Conservation (phyloP, 257 asterid species). For the Vinca minor region DNA sequence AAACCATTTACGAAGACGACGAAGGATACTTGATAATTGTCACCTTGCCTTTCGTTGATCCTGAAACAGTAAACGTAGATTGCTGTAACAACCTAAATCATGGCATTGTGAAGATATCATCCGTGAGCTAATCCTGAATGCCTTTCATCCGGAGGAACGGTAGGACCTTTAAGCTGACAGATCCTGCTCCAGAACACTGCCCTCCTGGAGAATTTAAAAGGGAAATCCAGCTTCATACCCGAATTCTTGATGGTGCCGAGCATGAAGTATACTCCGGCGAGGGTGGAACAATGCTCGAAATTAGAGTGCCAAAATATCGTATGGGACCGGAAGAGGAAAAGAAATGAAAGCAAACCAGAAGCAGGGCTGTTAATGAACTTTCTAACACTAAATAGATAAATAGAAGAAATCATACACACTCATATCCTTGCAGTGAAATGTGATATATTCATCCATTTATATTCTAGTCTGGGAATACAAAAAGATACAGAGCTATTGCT, state of each 20-base stretch:
- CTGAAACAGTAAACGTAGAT: constrained; percentile 48
- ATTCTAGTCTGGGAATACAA: too few species aligned
- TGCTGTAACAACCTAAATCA: constrained; percentile 57
- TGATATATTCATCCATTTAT: too few species aligned
- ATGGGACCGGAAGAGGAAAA: constrained; percentile 70
- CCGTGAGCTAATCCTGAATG: constrained; percentile 44
- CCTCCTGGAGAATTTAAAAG: too few species aligned
- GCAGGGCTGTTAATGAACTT: too few species aligned
- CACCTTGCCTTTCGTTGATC: constrained; percentile 60
- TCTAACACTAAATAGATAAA: too few species aligned
- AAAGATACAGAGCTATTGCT: too few species aligned
- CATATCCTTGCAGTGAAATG: too few species aligned
- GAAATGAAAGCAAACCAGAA: too few species aligned
- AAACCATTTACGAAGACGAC: constrained; percentile 55
- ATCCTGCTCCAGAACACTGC: constrained; percentile 66
- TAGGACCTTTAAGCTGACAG: constrained; percentile 51
- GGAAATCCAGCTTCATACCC: constrained; percentile 52
- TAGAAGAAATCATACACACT: too few species aligned
- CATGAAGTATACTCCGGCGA: constrained; percentile 66
- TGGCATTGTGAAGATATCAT: constrained; percentile 58
- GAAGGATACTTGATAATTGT: constrained; percentile 54
- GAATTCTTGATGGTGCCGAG: constrained; percentile 64
- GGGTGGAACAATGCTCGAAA: too few species aligned
- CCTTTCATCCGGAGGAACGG: constrained; percentile 56
- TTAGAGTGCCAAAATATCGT: constrained; percentile 56